Evolutionary conservation across 345 rosid genomes (phyloP).

Genomic region (Hibiscus trionum): DNA sequence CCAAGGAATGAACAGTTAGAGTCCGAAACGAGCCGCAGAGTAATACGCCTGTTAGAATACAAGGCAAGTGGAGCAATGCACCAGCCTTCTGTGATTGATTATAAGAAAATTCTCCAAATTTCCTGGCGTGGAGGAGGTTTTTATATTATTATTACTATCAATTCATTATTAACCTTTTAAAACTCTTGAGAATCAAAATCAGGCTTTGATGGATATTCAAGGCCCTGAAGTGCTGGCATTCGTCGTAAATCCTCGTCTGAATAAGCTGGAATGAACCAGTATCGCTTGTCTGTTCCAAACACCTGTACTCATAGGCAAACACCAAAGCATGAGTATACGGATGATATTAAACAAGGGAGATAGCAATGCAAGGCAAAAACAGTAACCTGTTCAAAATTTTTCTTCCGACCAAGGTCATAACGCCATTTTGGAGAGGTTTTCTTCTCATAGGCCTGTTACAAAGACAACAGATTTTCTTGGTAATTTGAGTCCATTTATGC

Average conservation of each 20-base stretch:
- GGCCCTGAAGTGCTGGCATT: slow-evolving; percentile 92
- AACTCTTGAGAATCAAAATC: slow-evolving; percentile 69
- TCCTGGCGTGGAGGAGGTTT: slow-evolving; percentile 7
- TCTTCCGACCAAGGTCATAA: slow-evolving; percentile 82
- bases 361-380: background rate
- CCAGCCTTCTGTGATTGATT: slow-evolving; percentile 7
- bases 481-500: background rate
- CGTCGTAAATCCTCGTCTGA: slow-evolving; percentile 74
- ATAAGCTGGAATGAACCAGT: slow-evolving; percentile 81
- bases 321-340: background rate
- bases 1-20: slow-evolving; percentile 21
- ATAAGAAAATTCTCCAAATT: slow-evolving; percentile 15
- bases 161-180: slow-evolving; percentile 21
- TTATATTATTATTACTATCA: background rate
- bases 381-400: slow-evolving; percentile 83
- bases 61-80: background rate
- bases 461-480: slow-evolving; percentile 8
- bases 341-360: background rate
- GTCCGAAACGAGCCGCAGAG: slow-evolving; percentile 11
- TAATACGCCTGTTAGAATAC: slow-evolving; percentile 11
- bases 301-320: slow-evolving; percentile 36
- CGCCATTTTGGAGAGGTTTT: slow-evolving; percentile 86
- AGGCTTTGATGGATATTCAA: slow-evolving; percentile 79
- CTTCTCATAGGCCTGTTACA: slow-evolving; percentile 90
- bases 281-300: slow-evolving; percentile 68